Evolutionary conservation across 2,329 filamentous ascomycete genomes (phyloP).

Genomic region (Pestalotiopsis sp.): DNA sequence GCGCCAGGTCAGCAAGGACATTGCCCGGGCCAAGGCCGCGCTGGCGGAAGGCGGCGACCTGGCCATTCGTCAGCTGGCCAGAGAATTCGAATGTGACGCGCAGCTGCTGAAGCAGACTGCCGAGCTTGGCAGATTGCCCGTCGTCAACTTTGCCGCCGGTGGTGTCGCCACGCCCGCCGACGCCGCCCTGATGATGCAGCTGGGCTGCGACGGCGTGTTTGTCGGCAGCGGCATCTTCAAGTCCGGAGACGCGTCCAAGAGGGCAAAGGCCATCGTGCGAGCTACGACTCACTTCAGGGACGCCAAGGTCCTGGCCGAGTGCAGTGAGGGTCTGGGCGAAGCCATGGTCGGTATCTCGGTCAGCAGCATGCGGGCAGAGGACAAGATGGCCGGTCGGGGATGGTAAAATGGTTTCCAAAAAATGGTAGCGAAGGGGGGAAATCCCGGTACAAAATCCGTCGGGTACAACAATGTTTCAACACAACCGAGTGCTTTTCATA

Average conservation of each 20-base stretch:
- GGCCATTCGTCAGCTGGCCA: constrained; percentile 69
- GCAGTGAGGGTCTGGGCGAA: constrained; percentile 88
- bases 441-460: background rate
- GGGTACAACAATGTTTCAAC: background rate
- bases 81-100: constrained; percentile 77
- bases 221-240: constrained; percentile 98
- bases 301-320: constrained; percentile 80
- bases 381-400: constrained; percentile 83
- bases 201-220: constrained; percentile 97
- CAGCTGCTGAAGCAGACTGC: constrained; percentile 83
- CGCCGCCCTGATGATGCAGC: constrained; percentile 96
- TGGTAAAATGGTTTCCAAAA: constrained; percentile 57
- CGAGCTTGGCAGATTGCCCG: constrained; percentile 82
- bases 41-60: constrained; percentile 55
- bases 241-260: constrained; percentile 83
- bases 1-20: constrained; percentile 83
- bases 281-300: constrained; percentile 91
- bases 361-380: constrained; percentile 69
- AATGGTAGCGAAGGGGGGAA: constrained; percentile 7
- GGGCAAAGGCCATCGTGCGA: constrained; percentile 91
- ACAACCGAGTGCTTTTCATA: background rate
- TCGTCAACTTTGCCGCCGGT: constrained; percentile 98
- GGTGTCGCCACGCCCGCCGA: constrained; percentile 98
- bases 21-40: constrained; percentile 76
- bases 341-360: constrained; percentile 97